Evolutionary conservation across 345 rosid species (phyloP), one percentile per base, ranked within the genome.

Genomic region (Sonneratia caseolaris): DNA sequence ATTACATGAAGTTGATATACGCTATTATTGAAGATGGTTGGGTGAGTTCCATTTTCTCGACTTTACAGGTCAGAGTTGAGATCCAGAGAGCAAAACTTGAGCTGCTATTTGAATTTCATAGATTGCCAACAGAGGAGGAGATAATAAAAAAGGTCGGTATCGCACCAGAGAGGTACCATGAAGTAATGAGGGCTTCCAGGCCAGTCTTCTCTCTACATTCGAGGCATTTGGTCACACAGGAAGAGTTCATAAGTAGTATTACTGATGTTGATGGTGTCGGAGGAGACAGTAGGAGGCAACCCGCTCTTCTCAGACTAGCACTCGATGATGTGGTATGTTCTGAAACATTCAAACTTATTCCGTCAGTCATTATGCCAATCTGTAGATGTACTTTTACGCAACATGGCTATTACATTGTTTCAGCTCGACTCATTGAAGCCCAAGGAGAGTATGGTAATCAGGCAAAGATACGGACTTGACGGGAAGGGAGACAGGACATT

Each of bases 401-500:
- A 4, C 14, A 19, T 8, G 68, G n/a, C 32, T 27, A 15, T 12
- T 62, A 1, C 66, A 62, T 68, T 21, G 10, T 42, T 66, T 35
- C 76, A 74, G 76, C 76, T 74, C 9, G 76, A 74, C 71, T 73
- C 76, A 37, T 56, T 73, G 76, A 73, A 73, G 76, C 76, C 76
- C 24, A 93, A 95, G 82, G 99, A 92, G 89, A 95, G 96, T 79
- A 73, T 92, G 68, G 99, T 95, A 73, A 79, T 95, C 72, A 84
- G 99, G 66, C 99, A 90, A 66, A 85, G 97, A 80, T 95, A 81
- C 32, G 99, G 99, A 27, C 89, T 95, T 10, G 99, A 95, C 15
- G 99, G 97, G 11, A 95, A 84, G 88, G 99, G 99, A 5, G 96
- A 89, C 68, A 82, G 99, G 76, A 88, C 99, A 27, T 53, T 95